Conservation (phyloP, 2,329 filamentous ascomycete species). For the Alternaria arborescens region DNA sequence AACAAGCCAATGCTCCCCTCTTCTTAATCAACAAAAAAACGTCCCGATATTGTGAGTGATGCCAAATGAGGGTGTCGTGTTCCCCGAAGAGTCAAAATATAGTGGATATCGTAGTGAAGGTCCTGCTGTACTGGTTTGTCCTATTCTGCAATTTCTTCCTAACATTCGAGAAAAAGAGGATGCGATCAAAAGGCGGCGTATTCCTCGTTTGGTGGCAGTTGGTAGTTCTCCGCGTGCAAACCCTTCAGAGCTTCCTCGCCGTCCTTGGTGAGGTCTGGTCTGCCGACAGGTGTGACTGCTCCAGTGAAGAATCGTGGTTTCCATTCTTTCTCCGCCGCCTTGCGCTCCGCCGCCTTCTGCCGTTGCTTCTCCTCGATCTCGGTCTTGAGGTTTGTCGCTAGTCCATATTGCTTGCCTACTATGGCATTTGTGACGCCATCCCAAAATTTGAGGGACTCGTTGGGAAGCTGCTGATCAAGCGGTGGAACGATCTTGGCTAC, state of each 20-base stretch:
- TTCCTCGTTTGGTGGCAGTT: slow-evolving; percentile 57
- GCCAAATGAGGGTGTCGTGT: slow-evolving; percentile 21
- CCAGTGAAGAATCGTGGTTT: slow-evolving; percentile 86
- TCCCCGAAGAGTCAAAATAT: slow-evolving; percentile 6
- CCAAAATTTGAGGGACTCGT: slow-evolving; percentile 93
- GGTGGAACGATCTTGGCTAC: slow-evolving; percentile 83
- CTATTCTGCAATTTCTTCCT: slow-evolving; percentile 4
- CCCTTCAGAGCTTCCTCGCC: slow-evolving; percentile 66
- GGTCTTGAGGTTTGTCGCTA: slow-evolving; percentile 86
- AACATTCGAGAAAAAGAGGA: not conserved
- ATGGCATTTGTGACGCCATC: slow-evolving; percentile 87
- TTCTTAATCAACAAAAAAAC: slow-evolving; percentile 18
- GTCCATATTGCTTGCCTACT: slow-evolving; percentile 78
- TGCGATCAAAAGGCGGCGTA: slow-evolving; percentile 46
- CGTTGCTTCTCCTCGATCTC: slow-evolving; percentile 92
- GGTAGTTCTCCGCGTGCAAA: slow-evolving; percentile 62
- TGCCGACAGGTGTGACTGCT: slow-evolving; percentile 66
- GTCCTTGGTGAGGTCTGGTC: slow-evolving; percentile 69
- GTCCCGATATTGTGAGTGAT: slow-evolving; percentile 8
- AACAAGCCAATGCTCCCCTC: slow-evolving; percentile 20
- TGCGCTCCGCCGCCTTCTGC: slow-evolving; percentile 81
- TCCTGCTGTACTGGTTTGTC: slow-evolving; percentile 16
- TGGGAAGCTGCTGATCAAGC: slow-evolving; percentile 77
- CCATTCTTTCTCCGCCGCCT: slow-evolving; percentile 74
- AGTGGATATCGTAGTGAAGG: slow-evolving; percentile 27